phyloP scores from a whole-genome alignment of 2,329 filamentous ascomycete genomes.

The Alternaria solani region DNA sequence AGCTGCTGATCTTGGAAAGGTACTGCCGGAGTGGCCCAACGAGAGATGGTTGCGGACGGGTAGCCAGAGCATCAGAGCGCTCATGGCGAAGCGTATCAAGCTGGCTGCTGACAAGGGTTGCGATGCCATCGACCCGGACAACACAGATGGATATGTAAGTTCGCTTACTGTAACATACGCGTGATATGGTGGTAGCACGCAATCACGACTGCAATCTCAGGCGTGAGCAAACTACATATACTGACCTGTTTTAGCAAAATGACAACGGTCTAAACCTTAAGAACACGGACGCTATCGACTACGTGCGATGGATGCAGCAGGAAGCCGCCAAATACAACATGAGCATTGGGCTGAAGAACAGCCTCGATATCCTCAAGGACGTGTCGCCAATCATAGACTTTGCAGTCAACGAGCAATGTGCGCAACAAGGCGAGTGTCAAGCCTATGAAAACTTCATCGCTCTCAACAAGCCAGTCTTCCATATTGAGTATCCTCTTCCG shows the following conservation, averaged over 20 bases:
- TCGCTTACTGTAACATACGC: neutral
- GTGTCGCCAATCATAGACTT: slow-evolving; percentile 35
- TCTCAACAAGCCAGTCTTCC: slow-evolving; percentile 43
- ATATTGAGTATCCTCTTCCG: slow-evolving; percentile 46
- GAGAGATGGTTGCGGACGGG: slow-evolving; percentile 42
- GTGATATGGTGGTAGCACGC: neutral
- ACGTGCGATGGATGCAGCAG: neutral
- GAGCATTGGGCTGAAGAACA: slow-evolving; percentile 43
- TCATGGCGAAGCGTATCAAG: slow-evolving; percentile 43
- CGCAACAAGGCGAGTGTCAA: slow-evolving; percentile 32
- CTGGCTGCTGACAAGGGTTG: slow-evolving; percentile 42
- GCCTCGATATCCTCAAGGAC: slow-evolving; percentile 35
- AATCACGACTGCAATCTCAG: neutral
- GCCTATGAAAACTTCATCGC: slow-evolving; percentile 37
- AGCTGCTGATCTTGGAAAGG: slow-evolving; percentile 35
- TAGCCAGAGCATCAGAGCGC: slow-evolving; percentile 33
- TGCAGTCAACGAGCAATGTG: slow-evolving; percentile 47
- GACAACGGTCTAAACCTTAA: slow-evolving; percentile 39
- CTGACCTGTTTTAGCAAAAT: slow-evolving; percentile 38
- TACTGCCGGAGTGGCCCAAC: slow-evolving; percentile 41
- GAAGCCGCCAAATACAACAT: slow-evolving; percentile 32
- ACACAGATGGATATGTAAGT: slow-evolving; percentile 38
- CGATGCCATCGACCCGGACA: slow-evolving; percentile 46
- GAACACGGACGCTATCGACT: slow-evolving; percentile 25
- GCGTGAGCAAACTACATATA: neutral